A percentile compares a stretch with the other conserved stretches of the same genome.
Conservation (phyloP, 441 rosid genomes). For the Pelargonium cotyledonis region DNA sequence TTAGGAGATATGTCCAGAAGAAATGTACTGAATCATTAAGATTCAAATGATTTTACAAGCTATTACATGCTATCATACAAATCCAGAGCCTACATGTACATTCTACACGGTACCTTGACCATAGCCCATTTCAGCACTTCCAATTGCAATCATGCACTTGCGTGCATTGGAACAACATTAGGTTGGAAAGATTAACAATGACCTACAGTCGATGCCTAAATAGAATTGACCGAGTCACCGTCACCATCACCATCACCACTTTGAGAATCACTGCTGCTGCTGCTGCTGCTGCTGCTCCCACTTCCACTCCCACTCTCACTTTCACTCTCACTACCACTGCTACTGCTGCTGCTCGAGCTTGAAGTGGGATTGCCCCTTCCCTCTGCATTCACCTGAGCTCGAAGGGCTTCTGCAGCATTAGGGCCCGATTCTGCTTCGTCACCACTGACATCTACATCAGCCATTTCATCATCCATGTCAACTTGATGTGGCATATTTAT, state of each 20-base stretch:
- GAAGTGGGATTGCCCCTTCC: conserved; percentile 30
- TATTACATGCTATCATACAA: not conserved
- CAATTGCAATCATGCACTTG: no score
- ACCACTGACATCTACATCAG: conserved; percentile 47
- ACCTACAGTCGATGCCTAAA: conserved; percentile 9
- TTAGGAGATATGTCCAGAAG: no score
- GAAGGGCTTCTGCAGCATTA: conserved; percentile 57
- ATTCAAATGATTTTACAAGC: not conserved
- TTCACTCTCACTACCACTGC: conserved; percentile 33
- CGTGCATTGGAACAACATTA: no score
- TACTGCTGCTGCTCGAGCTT: conserved; percentile 44
- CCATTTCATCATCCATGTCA: conserved; percentile 48
- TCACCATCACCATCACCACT: conserved; percentile 19
- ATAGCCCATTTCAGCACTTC: no score
- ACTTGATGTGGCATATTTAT: conserved; percentile 47
- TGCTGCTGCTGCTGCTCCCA: conserved; percentile 28
- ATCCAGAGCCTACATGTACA: not conserved
- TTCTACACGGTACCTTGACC: not conserved
- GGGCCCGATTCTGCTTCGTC: conserved; percentile 35
- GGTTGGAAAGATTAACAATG: no score
- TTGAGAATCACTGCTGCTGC: conserved; percentile 17
- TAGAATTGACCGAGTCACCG: conserved; percentile 29
- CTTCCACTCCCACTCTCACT: conserved; percentile 23
- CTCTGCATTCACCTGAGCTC: conserved; percentile 49
- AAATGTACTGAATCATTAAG: not conserved